A percentile compares a stretch with the other conserved stretches of the same genome.
Conservation (phyloP, 441 rosid species). For the Arabidopsis hybrid region DNA sequence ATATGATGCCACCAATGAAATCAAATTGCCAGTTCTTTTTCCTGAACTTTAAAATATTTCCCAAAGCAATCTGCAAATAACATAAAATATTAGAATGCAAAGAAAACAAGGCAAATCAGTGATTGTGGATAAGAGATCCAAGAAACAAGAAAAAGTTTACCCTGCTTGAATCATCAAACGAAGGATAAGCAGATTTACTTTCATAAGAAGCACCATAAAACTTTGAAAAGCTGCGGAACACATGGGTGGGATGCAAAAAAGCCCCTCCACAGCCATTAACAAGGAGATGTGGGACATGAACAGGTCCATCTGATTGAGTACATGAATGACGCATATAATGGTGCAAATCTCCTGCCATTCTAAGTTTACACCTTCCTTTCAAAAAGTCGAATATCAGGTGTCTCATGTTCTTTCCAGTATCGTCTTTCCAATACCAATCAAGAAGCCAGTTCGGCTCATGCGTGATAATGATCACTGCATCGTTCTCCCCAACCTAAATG, state of each 20-base stretch:
- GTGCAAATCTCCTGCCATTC: slow-evolving; percentile 97
- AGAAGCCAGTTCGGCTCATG: slow-evolving; percentile 99
- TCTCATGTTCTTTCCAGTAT: slow-evolving; percentile 84
- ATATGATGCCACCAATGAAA: slow-evolving; percentile 96
- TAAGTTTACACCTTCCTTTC: slow-evolving; percentile 92
- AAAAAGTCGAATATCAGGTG: slow-evolving; percentile 84
- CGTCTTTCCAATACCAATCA: slow-evolving; percentile 91
- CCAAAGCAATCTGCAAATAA: slow-evolving; percentile 87
- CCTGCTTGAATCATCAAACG: slow-evolving; percentile 97
- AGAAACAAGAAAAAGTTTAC: slow-evolving; percentile 45
- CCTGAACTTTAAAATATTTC: slow-evolving; percentile 97
- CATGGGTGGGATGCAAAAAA: slow-evolving; percentile 98
- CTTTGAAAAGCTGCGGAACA: slow-evolving; percentile 72
- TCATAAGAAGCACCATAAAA: slow-evolving; percentile 73
- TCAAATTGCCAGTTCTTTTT: slow-evolving; percentile 99
- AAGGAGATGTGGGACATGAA: slow-evolving; percentile 84
- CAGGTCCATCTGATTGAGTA: slow-evolving; percentile 76
- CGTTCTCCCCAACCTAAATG: slow-evolving; percentile 77
- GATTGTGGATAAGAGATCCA: not conserved
- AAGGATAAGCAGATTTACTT: slow-evolving; percentile 92
- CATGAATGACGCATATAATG: slow-evolving; percentile 96
- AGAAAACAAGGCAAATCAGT: slow-evolving; percentile 22
- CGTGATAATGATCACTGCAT: slow-evolving; percentile 87
- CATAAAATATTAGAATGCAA: slow-evolving; percentile 15
- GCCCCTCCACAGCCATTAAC: slow-evolving; percentile 99